Base-by-base conservation (phyloP, 2,329 filamentous ascomycete species). In the Trichocomaceae sp. region DNA sequence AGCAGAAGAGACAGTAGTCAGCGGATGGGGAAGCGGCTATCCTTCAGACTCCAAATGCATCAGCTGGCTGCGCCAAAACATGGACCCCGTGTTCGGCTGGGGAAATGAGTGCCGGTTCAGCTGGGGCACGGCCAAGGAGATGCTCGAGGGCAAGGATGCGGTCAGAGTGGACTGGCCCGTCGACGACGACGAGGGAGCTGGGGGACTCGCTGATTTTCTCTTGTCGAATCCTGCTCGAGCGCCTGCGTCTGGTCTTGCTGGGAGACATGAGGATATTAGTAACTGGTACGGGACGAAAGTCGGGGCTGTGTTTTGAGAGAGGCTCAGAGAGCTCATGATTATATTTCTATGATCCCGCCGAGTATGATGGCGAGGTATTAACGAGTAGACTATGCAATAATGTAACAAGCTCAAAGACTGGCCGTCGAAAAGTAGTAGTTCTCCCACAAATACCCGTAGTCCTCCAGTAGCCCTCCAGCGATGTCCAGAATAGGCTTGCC, bases 371-470 rank as follows among this genome's bases (percentile, higher is more conserved):
- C 31, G 31, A 35, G 12, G 2, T 35, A 35, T 35, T 41, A 41
- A 29, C 3, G 37, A 45, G 44, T 13, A 17, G 17, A 42, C 15
- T 13, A 26, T 4, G 23, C 7, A 26, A 7, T 26, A 26, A 26
- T 26, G 23, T 22, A 10, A 47, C 3, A n/a, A 22, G 66, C 59
- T 29, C 26, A 74, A 47, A 74, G 62, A 12, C 82, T 85, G 23
- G 82, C 79, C 1, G 83, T 86, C 17, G 83, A 79, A 72, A 97
- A 99, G 73, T 97, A 95, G 72, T 96, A 97, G 64, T 95, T 91
- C 73, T 96, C 90, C 93, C 93, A 99, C 31, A 99, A 78, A 69
- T 95, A 97, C 72, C 96, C 89, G 69, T 99, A 99, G 70, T 99
- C 93, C 68, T 96, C 90, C 59, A 97, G 73, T 46, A 99, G 86